Conservation (phyloP, 345 rosid genomes). For the Acer saccharum region DNA sequence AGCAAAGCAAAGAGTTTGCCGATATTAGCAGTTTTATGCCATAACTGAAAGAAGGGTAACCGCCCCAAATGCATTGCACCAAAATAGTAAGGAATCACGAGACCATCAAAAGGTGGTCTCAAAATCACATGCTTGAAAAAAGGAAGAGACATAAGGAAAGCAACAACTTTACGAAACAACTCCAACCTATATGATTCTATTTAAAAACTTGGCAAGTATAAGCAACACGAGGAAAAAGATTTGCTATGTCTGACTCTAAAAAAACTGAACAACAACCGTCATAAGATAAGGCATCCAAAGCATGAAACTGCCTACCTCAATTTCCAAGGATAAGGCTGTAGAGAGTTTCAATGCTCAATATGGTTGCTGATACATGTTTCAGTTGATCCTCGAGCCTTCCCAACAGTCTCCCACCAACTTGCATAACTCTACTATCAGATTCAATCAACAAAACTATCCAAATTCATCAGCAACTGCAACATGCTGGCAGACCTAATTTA, state of each 20-base stretch:
- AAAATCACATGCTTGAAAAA: background rate
- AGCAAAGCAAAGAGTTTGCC: background rate
- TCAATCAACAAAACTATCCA: background rate
- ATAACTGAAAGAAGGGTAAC: too few species aligned
- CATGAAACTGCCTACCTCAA: background rate
- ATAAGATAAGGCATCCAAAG: background rate
- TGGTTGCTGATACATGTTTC: conserved; percentile 1
- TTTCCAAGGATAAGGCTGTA: background rate
- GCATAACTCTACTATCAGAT: background rate
- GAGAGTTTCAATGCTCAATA: background rate
- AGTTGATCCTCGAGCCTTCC: background rate
- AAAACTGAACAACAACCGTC: background rate
- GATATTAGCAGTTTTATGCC: too few species aligned
- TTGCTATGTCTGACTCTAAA: background rate
- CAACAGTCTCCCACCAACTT: background rate
- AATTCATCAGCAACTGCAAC: background rate
- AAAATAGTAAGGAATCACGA: background rate
- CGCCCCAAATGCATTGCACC: too few species aligned
- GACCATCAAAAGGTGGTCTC: background rate
- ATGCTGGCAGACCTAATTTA: background rate
- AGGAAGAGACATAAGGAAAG: too few species aligned
- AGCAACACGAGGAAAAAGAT: background rate
- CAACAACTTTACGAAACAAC: too few species aligned
- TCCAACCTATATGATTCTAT: too few species aligned
- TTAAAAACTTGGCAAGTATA: too few species aligned